A percentile compares a stretch with the other conserved stretches of the same genome.
Conservation (phyloP, 2,329 filamentous ascomycete genomes). For the Cladosporium cucumerinum region DNA sequence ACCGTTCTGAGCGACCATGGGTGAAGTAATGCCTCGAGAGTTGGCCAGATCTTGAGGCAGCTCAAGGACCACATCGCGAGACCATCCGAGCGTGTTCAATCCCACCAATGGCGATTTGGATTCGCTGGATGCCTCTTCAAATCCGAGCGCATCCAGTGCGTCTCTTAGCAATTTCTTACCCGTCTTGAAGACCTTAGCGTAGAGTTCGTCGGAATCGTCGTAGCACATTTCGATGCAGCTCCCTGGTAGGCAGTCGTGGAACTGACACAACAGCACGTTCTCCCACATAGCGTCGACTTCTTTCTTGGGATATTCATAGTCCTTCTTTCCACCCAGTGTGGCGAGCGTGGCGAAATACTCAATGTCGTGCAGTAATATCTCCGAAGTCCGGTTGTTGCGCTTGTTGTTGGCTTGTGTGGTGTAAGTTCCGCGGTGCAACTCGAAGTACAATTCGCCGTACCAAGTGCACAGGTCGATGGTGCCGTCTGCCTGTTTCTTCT, state of each 20-base stretch:
- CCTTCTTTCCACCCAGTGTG: constrained; percentile 61
- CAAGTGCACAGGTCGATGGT: constrained; percentile 80
- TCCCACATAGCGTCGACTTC: constrained; percentile 98
- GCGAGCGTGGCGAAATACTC: constrained; percentile 85
- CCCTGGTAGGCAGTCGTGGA: constrained; percentile 94
- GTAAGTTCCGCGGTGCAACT: constrained; percentile 94
- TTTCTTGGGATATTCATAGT: constrained; percentile 86
- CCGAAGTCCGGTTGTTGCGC: constrained; percentile 81
- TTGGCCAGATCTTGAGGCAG: neutral
- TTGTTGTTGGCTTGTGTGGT: constrained; percentile 98
- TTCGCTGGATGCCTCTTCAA: constrained; percentile 43
- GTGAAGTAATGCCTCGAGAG: neutral
- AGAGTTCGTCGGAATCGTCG: constrained; percentile 87
- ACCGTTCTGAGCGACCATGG: neutral
- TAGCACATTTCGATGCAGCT: constrained; percentile 98
- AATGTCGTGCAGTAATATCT: constrained; percentile 80
- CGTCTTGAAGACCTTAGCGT: constrained; percentile 75
- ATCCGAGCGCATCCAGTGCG: constrained; percentile 64
- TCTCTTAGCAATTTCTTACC: constrained; percentile 70
- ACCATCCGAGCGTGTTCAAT: constrained; percentile 86
- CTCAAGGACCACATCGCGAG: constrained; percentile 44
- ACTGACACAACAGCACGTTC: constrained; percentile 84
- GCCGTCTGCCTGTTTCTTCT: constrained; percentile 64
- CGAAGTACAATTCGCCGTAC: constrained; percentile 98
- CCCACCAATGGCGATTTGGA: constrained; percentile 48